Percentiles rank a stretch among this genome's conserved stretches.
Conservation (phyloP, 1,284 basidiomycete genomes). For the Testicularia cyperi region DNA sequence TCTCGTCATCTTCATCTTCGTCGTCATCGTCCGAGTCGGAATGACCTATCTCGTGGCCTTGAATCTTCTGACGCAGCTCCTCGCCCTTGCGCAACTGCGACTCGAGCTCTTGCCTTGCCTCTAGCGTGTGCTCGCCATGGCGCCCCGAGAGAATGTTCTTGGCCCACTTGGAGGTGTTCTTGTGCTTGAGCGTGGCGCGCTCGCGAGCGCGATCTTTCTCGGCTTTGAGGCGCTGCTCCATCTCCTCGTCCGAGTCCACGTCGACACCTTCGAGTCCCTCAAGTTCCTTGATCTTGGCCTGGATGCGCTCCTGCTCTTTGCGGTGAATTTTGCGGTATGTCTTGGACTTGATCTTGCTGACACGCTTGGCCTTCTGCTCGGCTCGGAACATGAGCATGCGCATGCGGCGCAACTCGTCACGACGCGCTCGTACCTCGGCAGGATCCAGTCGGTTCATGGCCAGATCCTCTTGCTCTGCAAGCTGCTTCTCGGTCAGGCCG, state of each 20-base stretch:
- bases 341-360: conserved; percentile 95
- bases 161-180: conserved; percentile 60
- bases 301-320: conserved; percentile 69
- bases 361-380: conserved; percentile 83
- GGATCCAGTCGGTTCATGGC: conserved; percentile 77
- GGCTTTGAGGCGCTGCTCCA: conserved; percentile 67
- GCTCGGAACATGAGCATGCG: conserved; percentile 92
- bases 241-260: conserved; percentile 61
- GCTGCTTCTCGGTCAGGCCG: conserved; percentile 67
- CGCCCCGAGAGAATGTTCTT: conserved; percentile 32
- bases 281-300: conserved; percentile 63
- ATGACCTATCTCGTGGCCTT: conserved; percentile 36
- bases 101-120: conserved; percentile 52
- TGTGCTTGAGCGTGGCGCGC: conserved; percentile 59
- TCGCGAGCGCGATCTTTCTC: conserved; percentile 67
- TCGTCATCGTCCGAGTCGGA: conserved; percentile 25
- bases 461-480: conserved; percentile 75
- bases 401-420: conserved; percentile 79
- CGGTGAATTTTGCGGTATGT: conserved; percentile 82
- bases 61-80: conserved; percentile 39
- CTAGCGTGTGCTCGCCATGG: conserved; percentile 32
- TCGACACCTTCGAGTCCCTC: conserved; percentile 60
- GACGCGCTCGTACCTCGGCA: conserved; percentile 78
- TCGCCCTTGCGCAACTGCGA: conserved; percentile 47
- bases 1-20: conserved; percentile 12